phyloP scores from a whole-genome alignment of 2,329 filamentous ascomycete genomes.

The Xylariales sp. region DNA sequence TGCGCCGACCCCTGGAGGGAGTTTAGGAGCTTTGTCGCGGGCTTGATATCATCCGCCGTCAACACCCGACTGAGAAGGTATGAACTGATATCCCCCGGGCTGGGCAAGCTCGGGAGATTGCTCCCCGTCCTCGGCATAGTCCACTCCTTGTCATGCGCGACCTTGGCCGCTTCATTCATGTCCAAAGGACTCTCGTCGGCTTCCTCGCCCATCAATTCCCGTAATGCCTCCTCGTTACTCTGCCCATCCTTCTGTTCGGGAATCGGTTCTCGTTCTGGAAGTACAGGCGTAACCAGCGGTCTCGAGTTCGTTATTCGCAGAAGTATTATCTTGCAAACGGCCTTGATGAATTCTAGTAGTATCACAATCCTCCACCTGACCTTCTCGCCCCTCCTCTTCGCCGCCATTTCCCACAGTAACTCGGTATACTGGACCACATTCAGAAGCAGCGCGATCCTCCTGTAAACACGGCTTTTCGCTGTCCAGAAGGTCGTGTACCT shows the following conservation, averaged over 20 bases:
- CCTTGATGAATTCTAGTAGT: conserved; percentile 79
- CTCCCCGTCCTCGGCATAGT: conserved; percentile 92
- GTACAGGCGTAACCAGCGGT: conserved; percentile 73
- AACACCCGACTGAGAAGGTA: conserved; percentile 89
- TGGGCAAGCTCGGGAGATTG: conserved; percentile 76
- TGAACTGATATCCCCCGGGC: conserved; percentile 73
- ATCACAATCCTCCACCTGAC: conserved; percentile 84
- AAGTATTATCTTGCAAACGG: conserved; percentile 74
- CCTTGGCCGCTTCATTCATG: conserved; percentile 37
- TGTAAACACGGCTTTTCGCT: conserved; percentile 63
- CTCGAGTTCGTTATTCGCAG: conserved; percentile 78
- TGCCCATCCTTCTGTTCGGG: conserved; percentile 52
- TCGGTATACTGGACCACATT: conserved; percentile 94
- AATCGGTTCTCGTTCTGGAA: conserved; percentile 81
- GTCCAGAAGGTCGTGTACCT: conserved; percentile 67
- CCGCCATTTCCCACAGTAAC: conserved; percentile 94
- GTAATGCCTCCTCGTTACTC: conserved; percentile 39
- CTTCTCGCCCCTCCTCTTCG: conserved; percentile 78
- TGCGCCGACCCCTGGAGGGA: conserved; percentile 68
- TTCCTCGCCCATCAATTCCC: conserved; percentile 32
- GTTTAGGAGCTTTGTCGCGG: conserved; percentile 81
- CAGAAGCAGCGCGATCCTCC: conserved; percentile 72
- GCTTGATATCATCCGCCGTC: conserved; percentile 94
- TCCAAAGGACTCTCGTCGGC: conserved; percentile 35
- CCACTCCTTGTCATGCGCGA: conserved; percentile 64